These are phyloP conservation scores for Ogataea trehalophila DNA, from an alignment of 805 yeast species.

Conservation along the genomic window DNA sequence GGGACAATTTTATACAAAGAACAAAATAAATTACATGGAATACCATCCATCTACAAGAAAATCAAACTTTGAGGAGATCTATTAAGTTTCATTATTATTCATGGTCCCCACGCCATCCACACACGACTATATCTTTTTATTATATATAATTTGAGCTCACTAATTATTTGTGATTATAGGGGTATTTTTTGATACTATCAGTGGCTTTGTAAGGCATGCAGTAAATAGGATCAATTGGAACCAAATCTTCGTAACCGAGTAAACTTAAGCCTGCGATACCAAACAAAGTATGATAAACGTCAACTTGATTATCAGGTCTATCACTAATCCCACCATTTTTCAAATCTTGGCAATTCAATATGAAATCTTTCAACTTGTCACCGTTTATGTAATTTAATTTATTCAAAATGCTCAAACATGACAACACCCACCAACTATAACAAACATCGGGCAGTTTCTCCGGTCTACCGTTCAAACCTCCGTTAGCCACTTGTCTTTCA, in stretches of 20 bases:
- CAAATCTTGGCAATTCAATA: constrained; percentile 70
- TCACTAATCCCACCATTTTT: constrained; percentile 89
- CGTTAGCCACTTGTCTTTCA: constrained; percentile 80
- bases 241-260: constrained; percentile 55
- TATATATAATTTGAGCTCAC: not conserved
- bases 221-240: constrained; percentile 76
- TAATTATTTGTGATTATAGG: constrained; percentile 11
- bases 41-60: constrained; percentile 58
- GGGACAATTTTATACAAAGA: constrained; percentile 46
- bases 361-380: constrained; percentile 57
- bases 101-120: too few relatives aligned
- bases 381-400: constrained; percentile 75
- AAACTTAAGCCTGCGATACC: constrained; percentile 86
- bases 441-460: constrained; percentile 97
- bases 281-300: constrained; percentile 88
- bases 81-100: constrained; percentile 9
- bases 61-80: constrained; percentile 43
- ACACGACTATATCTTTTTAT: not conserved
- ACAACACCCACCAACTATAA: constrained; percentile 95
- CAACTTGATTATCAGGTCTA: constrained; percentile 85
- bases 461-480: constrained; percentile 96
- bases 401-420: constrained; percentile 63
- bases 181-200: constrained; percentile 26
- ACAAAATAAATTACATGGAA: constrained; percentile 64
- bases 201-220: constrained; percentile 67